phyloP scores from a whole-genome alignment of 2,329 filamentous ascomycete genomes.

The Cladorrhinum sp. region DNA sequence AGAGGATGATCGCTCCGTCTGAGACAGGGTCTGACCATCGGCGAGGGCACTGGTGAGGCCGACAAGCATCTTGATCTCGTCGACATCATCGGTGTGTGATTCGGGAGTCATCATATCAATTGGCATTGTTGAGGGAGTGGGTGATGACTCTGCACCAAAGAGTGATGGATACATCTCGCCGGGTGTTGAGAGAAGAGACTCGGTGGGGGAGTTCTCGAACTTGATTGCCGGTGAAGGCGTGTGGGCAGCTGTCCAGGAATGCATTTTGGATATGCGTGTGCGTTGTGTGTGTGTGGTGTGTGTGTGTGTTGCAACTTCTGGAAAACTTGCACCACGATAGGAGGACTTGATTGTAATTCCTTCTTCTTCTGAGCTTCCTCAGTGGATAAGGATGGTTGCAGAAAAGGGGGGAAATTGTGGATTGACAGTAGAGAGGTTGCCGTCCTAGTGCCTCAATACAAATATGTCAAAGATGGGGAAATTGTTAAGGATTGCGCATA shows the following conservation, averaged over 20 bases:
- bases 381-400: conserved; percentile 16
- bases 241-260: conserved; percentile 39
- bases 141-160: conserved; percentile 37
- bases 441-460: conserved; percentile 40
- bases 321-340: conserved; percentile 13
- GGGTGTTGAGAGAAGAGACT: conserved; percentile 52
- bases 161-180: conserved; percentile 49
- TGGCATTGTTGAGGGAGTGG: conserved; percentile 36
- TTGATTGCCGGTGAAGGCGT: conserved; percentile 46
- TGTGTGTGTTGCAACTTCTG: conserved; percentile 1
- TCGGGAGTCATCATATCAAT: conserved; percentile 50
- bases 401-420: conserved; percentile 13
- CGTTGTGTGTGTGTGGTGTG: too few species aligned
- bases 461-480: conserved; percentile 28
- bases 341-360: conserved; percentile 26
- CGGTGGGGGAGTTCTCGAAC: conserved; percentile 52
- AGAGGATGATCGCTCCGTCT: conserved; percentile 7
- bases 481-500: conserved; percentile 25
- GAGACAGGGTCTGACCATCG: conserved; percentile 4
- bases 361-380: conserved; percentile 23
- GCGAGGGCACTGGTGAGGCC: conserved; percentile 17
- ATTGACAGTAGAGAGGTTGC: conserved; percentile 35
- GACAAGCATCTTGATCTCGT: conserved; percentile 29
- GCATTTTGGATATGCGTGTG: too few species aligned
- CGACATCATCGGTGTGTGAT: conserved; percentile 35